Percentiles rank a stretch among this genome's conserved stretches.
phyloP scores from a whole-genome alignment of 1,284 basidiomycete genomes.

The Malassezia yamatoensis region DNA sequence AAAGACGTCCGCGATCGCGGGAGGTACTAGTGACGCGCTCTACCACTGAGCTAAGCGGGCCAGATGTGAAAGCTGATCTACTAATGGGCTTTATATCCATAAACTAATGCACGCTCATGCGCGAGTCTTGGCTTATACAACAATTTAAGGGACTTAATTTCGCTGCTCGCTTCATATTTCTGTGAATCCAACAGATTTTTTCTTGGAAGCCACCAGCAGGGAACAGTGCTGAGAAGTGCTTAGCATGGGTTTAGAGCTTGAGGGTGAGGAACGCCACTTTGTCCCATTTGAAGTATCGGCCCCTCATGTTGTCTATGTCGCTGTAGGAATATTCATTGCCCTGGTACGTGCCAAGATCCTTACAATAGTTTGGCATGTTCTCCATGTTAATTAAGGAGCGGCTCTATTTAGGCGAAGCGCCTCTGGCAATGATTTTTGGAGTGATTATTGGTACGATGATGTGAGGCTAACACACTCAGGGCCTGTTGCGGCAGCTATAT shows the following conservation, averaged over 20 bases:
- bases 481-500: conserved; percentile 72
- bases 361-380: conserved; percentile 75
- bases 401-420: conserved; percentile 92
- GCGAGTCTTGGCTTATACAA: no score
- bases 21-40: conserved; percentile 57
- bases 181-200: no score
- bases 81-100: no score
- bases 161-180: no score
- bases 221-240: no score
- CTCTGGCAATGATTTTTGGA: conserved; percentile 86
- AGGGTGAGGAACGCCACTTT: conserved; percentile 23
- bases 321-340: conserved; percentile 40
- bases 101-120: no score
- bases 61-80: not conserved
- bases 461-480: conserved; percentile 13
- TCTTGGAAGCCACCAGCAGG: no score
- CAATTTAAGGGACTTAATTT: no score
- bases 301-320: conserved; percentile 43
- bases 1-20: conserved; percentile 3
- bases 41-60: conserved; percentile 56
- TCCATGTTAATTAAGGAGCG: conserved; percentile 83
- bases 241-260: conserved; percentile 1
- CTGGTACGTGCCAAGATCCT: conserved; percentile 13
- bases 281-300: conserved; percentile 42
- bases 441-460: conserved; percentile 60